These are phyloP conservation scores for Cladorrhinum samala DNA, from an alignment of 495 filamentous ascomycete species.

Conservation along the genomic window DNA sequence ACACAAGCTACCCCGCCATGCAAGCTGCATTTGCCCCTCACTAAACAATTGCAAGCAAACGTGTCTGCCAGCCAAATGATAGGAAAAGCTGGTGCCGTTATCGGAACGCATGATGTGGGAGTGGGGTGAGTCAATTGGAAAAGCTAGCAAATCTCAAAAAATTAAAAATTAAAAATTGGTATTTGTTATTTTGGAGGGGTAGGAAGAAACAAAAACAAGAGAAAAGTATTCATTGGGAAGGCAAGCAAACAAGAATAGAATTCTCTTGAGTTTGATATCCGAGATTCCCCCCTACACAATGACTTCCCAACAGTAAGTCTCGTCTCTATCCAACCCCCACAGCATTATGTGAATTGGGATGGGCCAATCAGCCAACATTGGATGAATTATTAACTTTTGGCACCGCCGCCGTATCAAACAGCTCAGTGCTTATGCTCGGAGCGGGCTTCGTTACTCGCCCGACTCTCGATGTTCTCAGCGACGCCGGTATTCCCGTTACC, in stretches of 20 bases:
- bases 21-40: no score
- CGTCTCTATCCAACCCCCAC: background rate
- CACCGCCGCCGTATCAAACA: slow-evolving; percentile 1
- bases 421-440: slow-evolving; percentile 63
- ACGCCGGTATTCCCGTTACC: slow-evolving; percentile 70
- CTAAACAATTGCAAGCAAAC: background rate
- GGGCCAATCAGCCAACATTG: background rate
- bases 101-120: slow-evolving; percentile 8
- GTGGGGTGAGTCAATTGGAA: slow-evolving; percentile 6
- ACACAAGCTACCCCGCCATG: no score
- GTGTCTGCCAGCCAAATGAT: no score
- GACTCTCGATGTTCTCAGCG: slow-evolving; percentile 68
- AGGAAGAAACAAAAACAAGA: background rate
- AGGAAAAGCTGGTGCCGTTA: slow-evolving; percentile 14
- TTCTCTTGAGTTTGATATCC: no score
- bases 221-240: no score
- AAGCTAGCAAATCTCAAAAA: background rate
- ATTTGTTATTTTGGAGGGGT: no score
- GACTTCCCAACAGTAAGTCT: slow-evolving; percentile 32
- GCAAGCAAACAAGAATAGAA: no score
- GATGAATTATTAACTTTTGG: slow-evolving; percentile 4
- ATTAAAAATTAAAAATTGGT: no score
- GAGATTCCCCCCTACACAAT: slow-evolving; percentile 12
- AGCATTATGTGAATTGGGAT: background rate
- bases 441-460: slow-evolving; percentile 78